Conservation (phyloP, 1,284 basidiomycete genomes). For the Meira nashicola region DNA sequence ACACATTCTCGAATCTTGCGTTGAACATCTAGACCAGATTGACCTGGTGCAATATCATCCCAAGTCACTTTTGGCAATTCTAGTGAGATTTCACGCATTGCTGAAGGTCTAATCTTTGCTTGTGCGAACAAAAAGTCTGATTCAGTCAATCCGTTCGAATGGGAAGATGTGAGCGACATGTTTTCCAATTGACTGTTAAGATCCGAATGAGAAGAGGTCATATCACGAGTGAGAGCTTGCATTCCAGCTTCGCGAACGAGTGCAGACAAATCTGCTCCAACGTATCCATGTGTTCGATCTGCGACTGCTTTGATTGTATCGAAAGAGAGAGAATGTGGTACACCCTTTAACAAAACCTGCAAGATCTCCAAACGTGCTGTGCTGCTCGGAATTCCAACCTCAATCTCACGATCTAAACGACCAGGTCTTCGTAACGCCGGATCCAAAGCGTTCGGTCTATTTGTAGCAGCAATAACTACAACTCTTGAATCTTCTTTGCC, state of each 20-base stretch:
- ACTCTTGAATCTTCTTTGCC: constrained; percentile 59
- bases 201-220: neutral
- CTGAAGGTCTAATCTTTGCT: constrained; percentile 78
- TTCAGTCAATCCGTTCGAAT: constrained; percentile 1
- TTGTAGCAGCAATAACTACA: constrained; percentile 93
- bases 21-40: constrained; percentile 22
- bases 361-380: constrained; percentile 78
- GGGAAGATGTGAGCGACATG: neutral
- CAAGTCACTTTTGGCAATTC: constrained; percentile 79
- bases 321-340: constrained; percentile 68
- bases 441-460: constrained; percentile 93
- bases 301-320: constrained; percentile 67
- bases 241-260: constrained; percentile 91
- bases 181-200: neutral
- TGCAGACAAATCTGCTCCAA: constrained; percentile 89
- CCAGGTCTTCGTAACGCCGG: constrained; percentile 90
- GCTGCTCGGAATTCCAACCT: constrained; percentile 88
- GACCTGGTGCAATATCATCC: constrained; percentile 64
- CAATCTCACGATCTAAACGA: constrained; percentile 91
- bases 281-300: constrained; percentile 84
- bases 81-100: constrained; percentile 86
- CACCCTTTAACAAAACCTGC: constrained; percentile 70
- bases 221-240: constrained; percentile 36
- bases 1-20: constrained; percentile 42
- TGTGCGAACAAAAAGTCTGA: constrained; percentile 69